Conservation (phyloP, 2,329 filamentous ascomycete species). For the Raffaelea albimanens region DNA sequence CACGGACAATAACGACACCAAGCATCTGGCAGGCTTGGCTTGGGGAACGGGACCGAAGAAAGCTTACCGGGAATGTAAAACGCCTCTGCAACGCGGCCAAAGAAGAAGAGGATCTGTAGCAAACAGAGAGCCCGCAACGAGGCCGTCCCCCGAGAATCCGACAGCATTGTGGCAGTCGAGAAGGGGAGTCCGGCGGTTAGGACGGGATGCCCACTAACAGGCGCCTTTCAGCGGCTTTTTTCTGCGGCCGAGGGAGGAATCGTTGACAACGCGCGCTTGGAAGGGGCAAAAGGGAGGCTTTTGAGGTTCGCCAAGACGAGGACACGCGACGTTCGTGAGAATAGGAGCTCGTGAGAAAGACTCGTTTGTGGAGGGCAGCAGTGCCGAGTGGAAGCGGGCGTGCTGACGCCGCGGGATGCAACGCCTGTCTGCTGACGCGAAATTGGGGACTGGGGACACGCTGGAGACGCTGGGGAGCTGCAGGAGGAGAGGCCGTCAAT, state of each 20-base stretch:
- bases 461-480: background rate
- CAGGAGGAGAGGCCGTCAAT: no score
- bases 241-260: no score
- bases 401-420: background rate
- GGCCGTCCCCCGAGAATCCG: constrained; percentile 5
- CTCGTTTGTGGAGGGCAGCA: no score
- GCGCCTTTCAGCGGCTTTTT: no score
- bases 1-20: background rate
- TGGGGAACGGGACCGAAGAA: background rate
- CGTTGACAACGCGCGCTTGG: no score
- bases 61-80: constrained; percentile 78
- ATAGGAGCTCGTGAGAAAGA: no score
- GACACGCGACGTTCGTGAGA: background rate
- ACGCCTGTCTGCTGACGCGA: background rate
- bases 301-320: background rate
- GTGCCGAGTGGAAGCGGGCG: no score
- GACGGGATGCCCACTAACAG: no score
- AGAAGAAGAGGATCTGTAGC: constrained; percentile 27
- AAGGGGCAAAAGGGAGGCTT: no score
- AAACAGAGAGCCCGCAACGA: constrained; percentile 37
- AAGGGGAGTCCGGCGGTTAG: background rate
- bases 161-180: constrained; percentile 1
- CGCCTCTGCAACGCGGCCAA: constrained; percentile 39
- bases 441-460: background rate
- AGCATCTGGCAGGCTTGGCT: background rate